Conservation (phyloP, 192 early-diverging fungal genomes). For the Rhizophlyctis rosea region DNA sequence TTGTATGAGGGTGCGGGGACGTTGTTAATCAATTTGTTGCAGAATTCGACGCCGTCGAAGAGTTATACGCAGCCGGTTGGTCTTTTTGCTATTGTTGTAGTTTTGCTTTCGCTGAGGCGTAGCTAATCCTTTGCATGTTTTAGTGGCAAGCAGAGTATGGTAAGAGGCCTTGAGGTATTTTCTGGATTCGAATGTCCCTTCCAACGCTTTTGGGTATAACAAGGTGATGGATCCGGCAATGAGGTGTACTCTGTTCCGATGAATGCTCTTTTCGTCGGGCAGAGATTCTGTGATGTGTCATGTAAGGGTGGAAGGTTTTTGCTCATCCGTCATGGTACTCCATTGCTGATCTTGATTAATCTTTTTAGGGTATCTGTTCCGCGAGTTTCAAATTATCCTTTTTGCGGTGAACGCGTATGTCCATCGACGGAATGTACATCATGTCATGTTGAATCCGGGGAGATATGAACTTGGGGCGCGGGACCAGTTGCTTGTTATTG, state of each 20-base stretch:
- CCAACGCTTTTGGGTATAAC: too few relatives aligned
- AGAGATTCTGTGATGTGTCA: slow-evolving; percentile 56
- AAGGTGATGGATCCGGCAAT: slow-evolving; percentile 62
- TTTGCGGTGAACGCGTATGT: slow-evolving; percentile 33
- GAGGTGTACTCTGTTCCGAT: slow-evolving; percentile 55
- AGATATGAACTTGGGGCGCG: slow-evolving; percentile 38
- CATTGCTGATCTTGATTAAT: too few relatives aligned
- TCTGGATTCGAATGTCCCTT: too few relatives aligned
- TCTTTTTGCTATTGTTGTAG: too few relatives aligned
- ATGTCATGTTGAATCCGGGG: slow-evolving; percentile 64
- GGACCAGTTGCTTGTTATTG: slow-evolving; percentile 56
- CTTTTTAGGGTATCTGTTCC: slow-evolving; percentile 37
- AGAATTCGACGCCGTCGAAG: slow-evolving; percentile 36
- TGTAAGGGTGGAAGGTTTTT: too few relatives aligned
- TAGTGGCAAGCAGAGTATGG: slow-evolving; percentile 67
- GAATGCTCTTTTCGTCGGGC: slow-evolving; percentile 56
- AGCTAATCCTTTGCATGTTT: not conserved
- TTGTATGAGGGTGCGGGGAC: slow-evolving; percentile 55
- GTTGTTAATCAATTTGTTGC: slow-evolving; percentile 62
- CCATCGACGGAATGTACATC: slow-evolving; percentile 18
- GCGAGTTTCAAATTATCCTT: slow-evolving; percentile 39
- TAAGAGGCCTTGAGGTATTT: not conserved
- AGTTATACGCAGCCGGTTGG: slow-evolving; percentile 45
- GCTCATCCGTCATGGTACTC: too few relatives aligned
- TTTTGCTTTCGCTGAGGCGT: too few relatives aligned